Base-by-base conservation (phyloP, 495 filamentous ascomycete genomes). In the Viridothelium virens region DNA sequence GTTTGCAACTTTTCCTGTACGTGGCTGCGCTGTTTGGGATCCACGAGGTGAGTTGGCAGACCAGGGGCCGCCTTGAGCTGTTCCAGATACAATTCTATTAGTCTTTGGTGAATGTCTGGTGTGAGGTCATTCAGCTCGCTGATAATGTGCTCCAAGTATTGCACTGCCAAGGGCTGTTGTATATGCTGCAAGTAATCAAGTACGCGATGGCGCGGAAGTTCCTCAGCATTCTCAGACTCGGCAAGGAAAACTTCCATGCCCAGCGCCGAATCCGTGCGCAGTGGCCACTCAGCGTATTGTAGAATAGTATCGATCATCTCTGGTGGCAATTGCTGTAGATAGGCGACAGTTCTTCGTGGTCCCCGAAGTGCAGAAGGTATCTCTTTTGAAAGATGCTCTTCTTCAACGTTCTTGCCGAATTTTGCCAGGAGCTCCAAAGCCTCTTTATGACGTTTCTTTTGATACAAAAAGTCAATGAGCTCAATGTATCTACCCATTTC, bases 161-260 rank as follows among this genome's bases (percentile, higher is more conserved):
- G 82, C 62, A 91, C 83, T 36, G 92, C 91, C 33, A 97, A 81
- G 37, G 79, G 78, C 4, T 76, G 69, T 72, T 96, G 85, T 47
- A 95, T 86, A 0, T 76, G 75, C 50, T 86, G 79, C 18, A 99
- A 77, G 68, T 92, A 97, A 36, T 80, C 76, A 34, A 96, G 76
- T 0, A 97, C 91, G 66, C 74, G 83, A 33, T 89, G 79, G 61
- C 94, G 82, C 6, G 92, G 91, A 4, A 97, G 73, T 0, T 87
- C 92, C 78, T 97, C 93, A 1, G 94, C 92, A 73, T 96, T 96
- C 71, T 96, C 91, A 14, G 91, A 92, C 73, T 99, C 95, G 6
- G 90, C 89, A 1, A 96, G 73, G 77, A 99, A 99, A 3, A 97
- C 81, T 66, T 97, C 92, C 92, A 99, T 96, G 16, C 88, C 92